A percentile compares a stretch with the other conserved stretches of the same genome.
phyloP scores from a whole-genome alignment of 2,329 filamentous ascomycete genomes.

The Colletotrichum camelliae region DNA sequence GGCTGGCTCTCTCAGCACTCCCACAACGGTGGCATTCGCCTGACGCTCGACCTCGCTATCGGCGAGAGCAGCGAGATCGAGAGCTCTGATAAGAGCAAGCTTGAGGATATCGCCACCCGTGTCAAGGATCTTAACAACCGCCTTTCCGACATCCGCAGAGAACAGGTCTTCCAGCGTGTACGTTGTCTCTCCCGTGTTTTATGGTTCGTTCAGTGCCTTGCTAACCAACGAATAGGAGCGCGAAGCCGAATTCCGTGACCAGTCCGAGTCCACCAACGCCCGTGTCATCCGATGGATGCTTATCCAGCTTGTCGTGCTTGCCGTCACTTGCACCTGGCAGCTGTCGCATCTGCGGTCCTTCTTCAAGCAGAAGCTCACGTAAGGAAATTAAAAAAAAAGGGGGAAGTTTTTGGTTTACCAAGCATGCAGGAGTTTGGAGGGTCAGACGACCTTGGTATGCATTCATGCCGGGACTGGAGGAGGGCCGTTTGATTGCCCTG shows the following conservation, averaged over 20 bases:
- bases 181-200: background rate
- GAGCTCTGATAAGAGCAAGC: conserved; percentile 90
- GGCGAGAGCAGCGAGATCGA: conserved; percentile 95
- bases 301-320: conserved; percentile 85
- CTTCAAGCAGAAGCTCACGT: conserved; percentile 99
- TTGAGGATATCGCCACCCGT: conserved; percentile 86
- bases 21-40: conserved; percentile 77
- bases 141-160: conserved; percentile 85
- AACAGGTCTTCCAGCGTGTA: conserved; percentile 97
- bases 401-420: background rate
- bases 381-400: conserved; percentile 33
- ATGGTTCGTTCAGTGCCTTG: background rate
- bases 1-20: conserved; percentile 74
- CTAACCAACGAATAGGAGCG: conserved; percentile 71
- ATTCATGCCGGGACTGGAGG: background rate
- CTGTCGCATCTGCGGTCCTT: conserved; percentile 93
- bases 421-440: background rate
- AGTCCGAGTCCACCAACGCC: conserved; percentile 91
- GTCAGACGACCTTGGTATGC: background rate
- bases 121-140: conserved; percentile 89
- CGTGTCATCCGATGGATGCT: conserved; percentile 94
- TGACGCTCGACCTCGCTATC: conserved; percentile 90
- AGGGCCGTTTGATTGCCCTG: background rate
- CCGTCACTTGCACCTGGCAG: conserved; percentile 94
- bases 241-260: conserved; percentile 96